phyloP scores from a whole-genome alignment of 2,329 filamentous ascomycete genomes.

The Ascochyta clinopodiicola region DNA sequence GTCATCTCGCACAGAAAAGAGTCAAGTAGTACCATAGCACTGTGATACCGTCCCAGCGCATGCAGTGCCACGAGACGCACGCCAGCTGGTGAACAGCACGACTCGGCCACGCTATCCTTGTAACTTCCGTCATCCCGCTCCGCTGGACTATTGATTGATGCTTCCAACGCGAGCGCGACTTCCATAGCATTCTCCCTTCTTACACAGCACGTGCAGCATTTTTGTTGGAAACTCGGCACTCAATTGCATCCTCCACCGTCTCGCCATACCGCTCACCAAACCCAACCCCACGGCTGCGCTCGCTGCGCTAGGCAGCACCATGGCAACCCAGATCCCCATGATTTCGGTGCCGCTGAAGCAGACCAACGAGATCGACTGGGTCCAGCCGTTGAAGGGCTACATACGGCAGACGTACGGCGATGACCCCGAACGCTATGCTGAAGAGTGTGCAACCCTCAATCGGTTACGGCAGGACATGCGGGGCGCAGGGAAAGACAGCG shows the following conservation, averaged over 20 bases:
- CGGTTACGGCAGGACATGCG: constrained; percentile 97
- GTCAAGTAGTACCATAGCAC: background rate
- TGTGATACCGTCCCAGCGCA: constrained; percentile 1
- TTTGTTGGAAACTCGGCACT: background rate
- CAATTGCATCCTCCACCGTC: background rate
- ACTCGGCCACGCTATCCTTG: constrained; percentile 20
- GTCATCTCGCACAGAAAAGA: background rate
- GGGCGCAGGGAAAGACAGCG: constrained; percentile 95
- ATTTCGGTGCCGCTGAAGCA: constrained; percentile 89
- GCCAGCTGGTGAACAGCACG: constrained; percentile 17
- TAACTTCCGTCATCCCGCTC: constrained; percentile 37
- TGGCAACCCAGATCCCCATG: constrained; percentile 75
- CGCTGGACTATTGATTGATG: constrained; percentile 19
- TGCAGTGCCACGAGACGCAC: constrained; percentile 21
- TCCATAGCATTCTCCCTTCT: constrained; percentile 5
- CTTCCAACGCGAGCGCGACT: constrained; percentile 13
- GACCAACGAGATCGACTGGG: constrained; percentile 99
- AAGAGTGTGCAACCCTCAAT: constrained; percentile 95
- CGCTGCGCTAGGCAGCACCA: constrained; percentile 25
- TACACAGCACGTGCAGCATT: background rate
- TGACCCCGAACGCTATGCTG: constrained; percentile 92
- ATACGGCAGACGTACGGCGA: constrained; percentile 95
- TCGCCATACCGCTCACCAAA: constrained; percentile 25
- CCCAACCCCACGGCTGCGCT: constrained; percentile 21
- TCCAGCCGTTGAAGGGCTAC: constrained; percentile 87